These are phyloP conservation scores for Cystobasidium slooffiae DNA, from an alignment of 1,284 basidiomycete genomes.

Conservation along the genomic window DNA sequence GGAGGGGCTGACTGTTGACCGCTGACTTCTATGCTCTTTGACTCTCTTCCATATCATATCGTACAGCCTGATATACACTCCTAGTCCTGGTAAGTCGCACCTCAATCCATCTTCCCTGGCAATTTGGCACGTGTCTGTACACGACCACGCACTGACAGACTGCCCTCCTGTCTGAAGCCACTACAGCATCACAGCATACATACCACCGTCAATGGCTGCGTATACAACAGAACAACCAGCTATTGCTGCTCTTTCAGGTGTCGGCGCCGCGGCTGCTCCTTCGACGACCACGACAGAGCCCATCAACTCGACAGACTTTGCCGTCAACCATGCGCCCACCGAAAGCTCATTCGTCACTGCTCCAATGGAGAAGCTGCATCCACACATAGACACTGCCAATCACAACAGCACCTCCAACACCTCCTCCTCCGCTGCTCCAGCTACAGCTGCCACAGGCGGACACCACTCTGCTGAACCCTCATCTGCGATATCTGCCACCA, in stretches of 20 bases:
- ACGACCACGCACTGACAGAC: no score
- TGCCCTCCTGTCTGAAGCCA: no score
- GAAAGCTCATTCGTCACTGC: neutral
- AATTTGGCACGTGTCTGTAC: no score
- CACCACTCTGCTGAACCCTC: neutral
- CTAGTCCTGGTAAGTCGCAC: no score
- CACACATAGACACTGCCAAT: slow-evolving; percentile 3
- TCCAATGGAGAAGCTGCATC: slow-evolving; percentile 7
- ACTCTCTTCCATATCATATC: no score
- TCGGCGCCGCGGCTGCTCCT: neutral
- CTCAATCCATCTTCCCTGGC: no score
- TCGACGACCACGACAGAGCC: neutral
- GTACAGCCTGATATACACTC: no score
- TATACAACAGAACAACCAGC: neutral
- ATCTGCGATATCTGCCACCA: neutral
- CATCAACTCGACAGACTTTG: slow-evolving; percentile 5
- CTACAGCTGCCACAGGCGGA: neutral
- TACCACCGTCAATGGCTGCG: neutral
- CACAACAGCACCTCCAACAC: neutral
- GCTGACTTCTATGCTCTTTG: no score
- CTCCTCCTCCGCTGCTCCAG: neutral
- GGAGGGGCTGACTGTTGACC: no score
- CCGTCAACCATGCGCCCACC: neutral
- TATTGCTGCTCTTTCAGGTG: neutral
- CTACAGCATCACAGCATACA: no score